A percentile compares a stretch with the other conserved stretches of the same genome.
Conservation (phyloP, 306 rosid genomes). For the Casuarina cunninghamiana region DNA sequence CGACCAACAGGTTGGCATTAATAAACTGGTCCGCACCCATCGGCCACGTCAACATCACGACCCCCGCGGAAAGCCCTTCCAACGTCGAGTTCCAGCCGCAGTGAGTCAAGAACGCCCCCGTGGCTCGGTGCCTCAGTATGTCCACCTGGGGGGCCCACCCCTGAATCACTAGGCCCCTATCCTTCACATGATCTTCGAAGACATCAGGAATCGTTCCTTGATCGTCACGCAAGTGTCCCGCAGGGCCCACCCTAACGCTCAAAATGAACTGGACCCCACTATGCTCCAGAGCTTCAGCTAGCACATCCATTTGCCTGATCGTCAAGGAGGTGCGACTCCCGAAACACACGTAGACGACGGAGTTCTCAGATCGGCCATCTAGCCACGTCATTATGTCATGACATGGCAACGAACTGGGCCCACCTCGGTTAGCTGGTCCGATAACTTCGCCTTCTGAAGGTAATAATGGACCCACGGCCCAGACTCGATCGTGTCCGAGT, state of each 20-base stretch:
- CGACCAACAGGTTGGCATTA: conserved; percentile 43
- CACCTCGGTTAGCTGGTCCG: not conserved
- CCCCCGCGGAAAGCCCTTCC: conserved; percentile 44
- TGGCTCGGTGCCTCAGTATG: conserved; percentile 39
- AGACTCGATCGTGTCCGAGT: conserved; percentile 38
- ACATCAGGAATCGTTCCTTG: not conserved
- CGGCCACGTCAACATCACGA: conserved; percentile 58
- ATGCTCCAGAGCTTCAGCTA: not conserved
- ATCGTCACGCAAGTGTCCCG: conserved; percentile 3
- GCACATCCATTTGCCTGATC: too few species aligned
- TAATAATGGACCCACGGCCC: conserved; percentile 46
- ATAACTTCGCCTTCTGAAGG: not conserved
- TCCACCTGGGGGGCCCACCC: conserved; percentile 59
- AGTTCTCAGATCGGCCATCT: not conserved
- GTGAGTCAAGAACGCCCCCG: conserved; percentile 50
- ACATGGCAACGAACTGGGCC: not conserved
- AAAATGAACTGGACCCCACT: not conserved
- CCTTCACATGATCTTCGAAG: conserved; percentile 29
- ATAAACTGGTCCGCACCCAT: conserved; percentile 48
- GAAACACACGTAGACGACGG: not conserved
- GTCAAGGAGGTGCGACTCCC: not conserved
- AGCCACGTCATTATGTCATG: not conserved
- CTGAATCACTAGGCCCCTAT: conserved; percentile 31
- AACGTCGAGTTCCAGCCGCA: conserved; percentile 59
- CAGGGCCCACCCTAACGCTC: not conserved